Conservation (phyloP, 2,329 filamentous ascomycete species). For the Pyrenochaeta sp. region DNA sequence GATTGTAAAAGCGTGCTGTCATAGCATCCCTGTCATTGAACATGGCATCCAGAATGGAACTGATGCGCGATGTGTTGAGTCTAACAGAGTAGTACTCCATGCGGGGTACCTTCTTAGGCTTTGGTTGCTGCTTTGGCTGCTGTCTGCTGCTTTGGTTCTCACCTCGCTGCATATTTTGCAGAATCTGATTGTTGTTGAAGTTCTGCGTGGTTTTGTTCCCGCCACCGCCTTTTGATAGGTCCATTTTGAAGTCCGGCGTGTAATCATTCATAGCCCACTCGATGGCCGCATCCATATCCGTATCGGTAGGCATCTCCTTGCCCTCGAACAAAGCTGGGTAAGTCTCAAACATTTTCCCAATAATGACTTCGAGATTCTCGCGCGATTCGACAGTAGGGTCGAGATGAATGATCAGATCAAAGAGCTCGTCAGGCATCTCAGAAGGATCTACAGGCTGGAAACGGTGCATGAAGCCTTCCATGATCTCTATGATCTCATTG, state of each 20-base stretch:
- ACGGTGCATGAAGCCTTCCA: conserved; percentile 89
- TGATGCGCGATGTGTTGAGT: conserved; percentile 61
- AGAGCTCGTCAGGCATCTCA: conserved; percentile 76
- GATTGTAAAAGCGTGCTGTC: conserved; percentile 73
- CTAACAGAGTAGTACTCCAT: conserved; percentile 72
- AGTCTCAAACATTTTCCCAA: conserved; percentile 73
- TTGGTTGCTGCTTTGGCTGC: conserved; percentile 42
- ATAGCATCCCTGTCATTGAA: conserved; percentile 67
- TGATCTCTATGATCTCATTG: conserved; percentile 82
- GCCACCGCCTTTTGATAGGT: conserved; percentile 64
- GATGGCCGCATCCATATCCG: conserved; percentile 82
- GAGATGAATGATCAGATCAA: conserved; percentile 85
- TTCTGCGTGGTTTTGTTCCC: conserved; percentile 22
- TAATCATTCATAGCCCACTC: conserved; percentile 78
- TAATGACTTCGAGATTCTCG: conserved; percentile 81
- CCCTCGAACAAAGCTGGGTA: conserved; percentile 77
- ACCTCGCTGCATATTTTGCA: conserved; percentile 38
- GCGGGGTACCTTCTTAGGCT: conserved; percentile 57
- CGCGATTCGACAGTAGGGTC: conserved; percentile 80
- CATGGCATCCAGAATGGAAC: conserved; percentile 69
- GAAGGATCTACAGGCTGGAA: conserved; percentile 79
- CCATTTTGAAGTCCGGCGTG: conserved; percentile 76
- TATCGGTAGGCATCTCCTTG: conserved; percentile 68
- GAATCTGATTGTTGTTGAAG: conserved; percentile 49
- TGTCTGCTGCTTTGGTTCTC: conserved; percentile 19